Percentiles rank a stretch among this genome's conserved stretches.
phyloP scores from a whole-genome alignment of 495 filamentous ascomycete genomes.

The Glarea lozoyensis region DNA sequence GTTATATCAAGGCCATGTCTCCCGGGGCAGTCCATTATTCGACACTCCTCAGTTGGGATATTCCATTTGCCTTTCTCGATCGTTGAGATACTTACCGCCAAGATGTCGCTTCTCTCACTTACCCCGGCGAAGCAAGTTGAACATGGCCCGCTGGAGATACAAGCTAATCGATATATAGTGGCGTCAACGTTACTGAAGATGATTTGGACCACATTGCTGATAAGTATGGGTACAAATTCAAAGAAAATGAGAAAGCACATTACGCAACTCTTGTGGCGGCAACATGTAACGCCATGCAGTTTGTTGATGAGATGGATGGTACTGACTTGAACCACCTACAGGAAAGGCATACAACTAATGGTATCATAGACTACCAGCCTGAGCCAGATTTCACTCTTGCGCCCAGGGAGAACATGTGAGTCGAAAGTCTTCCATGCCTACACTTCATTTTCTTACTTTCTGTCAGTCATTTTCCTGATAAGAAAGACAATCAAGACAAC shows the following conservation, averaged over 20 bases:
- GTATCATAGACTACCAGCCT: slow-evolving; percentile 8
- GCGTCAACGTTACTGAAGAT: slow-evolving; percentile 10
- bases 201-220: slow-evolving; percentile 5
- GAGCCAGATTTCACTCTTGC: slow-evolving; percentile 7
- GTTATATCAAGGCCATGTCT: no score
- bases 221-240: slow-evolving; percentile 13
- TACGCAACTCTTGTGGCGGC: slow-evolving; percentile 10
- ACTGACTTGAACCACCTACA: background rate
- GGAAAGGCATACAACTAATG: background rate
- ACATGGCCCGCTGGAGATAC: background rate
- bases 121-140: slow-evolving; percentile 8
- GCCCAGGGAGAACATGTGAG: slow-evolving; percentile 10
- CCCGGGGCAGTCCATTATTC: no score
- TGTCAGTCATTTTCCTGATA: slow-evolving; percentile 13
- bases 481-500: slow-evolving; percentile 29
- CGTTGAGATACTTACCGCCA: no score
- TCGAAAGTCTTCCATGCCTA: no score
- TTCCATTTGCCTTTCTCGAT: no score
- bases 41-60: no score
- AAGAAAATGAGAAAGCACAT: slow-evolving; percentile 12
- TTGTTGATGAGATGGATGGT: slow-evolving; percentile 15
- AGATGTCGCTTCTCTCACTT: slow-evolving; percentile 12
- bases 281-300: slow-evolving; percentile 14
- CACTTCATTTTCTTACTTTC: no score
- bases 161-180: slow-evolving; percentile 1